phyloP scores from a whole-genome alignment of 768 basidiomycete genomes.

The Boletus fagicola region DNA sequence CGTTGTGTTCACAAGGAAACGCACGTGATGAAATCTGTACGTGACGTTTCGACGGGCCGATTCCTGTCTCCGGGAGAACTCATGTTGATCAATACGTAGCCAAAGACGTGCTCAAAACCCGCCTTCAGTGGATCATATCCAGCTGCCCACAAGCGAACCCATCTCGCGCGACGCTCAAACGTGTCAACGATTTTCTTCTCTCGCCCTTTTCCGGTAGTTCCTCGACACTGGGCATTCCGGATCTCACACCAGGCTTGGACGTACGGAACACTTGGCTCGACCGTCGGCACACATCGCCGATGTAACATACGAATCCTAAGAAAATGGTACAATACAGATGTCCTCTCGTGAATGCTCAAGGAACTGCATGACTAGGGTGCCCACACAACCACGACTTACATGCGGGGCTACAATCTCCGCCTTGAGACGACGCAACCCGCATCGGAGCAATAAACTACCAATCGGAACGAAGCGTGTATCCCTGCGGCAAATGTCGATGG shows the following conservation, averaged over 20 bases:
- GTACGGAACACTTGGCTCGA: background rate
- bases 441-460: constrained; percentile 58
- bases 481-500: constrained; percentile 73
- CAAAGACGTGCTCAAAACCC: constrained; percentile 66
- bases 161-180: constrained; percentile 74
- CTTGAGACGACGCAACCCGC: constrained; percentile 26
- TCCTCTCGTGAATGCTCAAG: background rate
- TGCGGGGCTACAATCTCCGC: background rate
- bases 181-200: constrained; percentile 73
- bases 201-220: constrained; percentile 28
- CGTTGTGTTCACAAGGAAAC: constrained; percentile 13
- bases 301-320: background rate
- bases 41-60: constrained; percentile 5
- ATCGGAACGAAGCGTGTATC: constrained; percentile 51
- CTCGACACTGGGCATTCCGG: background rate
- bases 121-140: constrained; percentile 85
- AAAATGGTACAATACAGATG: background rate
- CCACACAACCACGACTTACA: background rate
- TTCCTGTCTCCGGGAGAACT: background rate
- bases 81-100: constrained; percentile 19
- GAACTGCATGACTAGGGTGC: background rate
- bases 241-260: background rate
- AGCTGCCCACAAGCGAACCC: constrained; percentile 78
- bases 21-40: constrained; percentile 18
- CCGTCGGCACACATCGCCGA: too few relatives aligned